These are phyloP conservation scores for Danielia oregonensis DNA, from an alignment of 805 yeast species.

Conservation along the genomic window DNA sequence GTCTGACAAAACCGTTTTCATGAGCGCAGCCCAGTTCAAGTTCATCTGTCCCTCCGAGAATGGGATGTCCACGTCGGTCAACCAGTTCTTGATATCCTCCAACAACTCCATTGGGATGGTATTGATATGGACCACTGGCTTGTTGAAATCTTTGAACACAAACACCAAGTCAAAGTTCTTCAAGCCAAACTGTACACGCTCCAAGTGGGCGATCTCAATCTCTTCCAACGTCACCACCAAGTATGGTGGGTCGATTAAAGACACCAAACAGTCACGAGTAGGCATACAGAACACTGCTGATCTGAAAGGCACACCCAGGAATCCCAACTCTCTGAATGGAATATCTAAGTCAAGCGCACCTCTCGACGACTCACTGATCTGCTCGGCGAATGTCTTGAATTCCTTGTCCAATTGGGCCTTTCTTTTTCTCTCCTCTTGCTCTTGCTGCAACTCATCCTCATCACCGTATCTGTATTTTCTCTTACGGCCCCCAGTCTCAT, in stretches of 20 bases:
- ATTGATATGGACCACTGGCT: slow-evolving; percentile 87
- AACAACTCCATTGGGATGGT: slow-evolving; percentile 90
- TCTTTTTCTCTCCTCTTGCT: slow-evolving; percentile 95
- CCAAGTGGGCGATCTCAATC: slow-evolving; percentile 91
- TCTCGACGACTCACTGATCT: slow-evolving; percentile 81
- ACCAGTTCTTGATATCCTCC: slow-evolving; percentile 93
- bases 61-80: slow-evolving; percentile 96
- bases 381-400: slow-evolving; percentile 83
- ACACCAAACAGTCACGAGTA: slow-evolving; percentile 93
- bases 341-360: slow-evolving; percentile 85
- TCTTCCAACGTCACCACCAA: slow-evolving; percentile 87
- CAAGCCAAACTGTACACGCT: slow-evolving; percentile 95
- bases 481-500: slow-evolving; percentile 93
- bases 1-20: slow-evolving; percentile 89
- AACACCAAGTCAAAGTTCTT: slow-evolving; percentile 97
- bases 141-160: slow-evolving; percentile 85
- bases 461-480: slow-evolving; percentile 90
- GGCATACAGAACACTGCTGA: slow-evolving; percentile 95
- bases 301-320: slow-evolving; percentile 95
- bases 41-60: slow-evolving; percentile 92
- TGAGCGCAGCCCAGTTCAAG: slow-evolving; percentile 91
- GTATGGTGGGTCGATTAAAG: slow-evolving; percentile 92
- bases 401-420: slow-evolving; percentile 89
- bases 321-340: slow-evolving; percentile 94
- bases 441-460: slow-evolving; percentile 97